Conservation (phyloP, 2,329 filamentous ascomycete genomes). For the Polychaeton citri region DNA sequence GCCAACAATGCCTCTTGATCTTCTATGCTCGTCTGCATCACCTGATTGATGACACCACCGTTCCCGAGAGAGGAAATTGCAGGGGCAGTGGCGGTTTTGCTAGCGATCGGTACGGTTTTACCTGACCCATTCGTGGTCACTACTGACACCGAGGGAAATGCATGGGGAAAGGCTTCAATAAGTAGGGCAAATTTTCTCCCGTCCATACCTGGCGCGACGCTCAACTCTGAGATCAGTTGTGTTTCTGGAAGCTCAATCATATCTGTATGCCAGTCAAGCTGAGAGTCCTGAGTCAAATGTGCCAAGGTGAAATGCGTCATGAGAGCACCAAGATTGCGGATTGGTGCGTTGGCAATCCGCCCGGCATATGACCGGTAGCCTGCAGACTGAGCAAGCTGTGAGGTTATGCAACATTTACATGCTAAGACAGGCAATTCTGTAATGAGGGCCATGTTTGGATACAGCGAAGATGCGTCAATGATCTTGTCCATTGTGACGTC, state of each 20-base stretch:
- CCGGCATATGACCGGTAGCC: neutral
- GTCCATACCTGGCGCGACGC: constrained; percentile 42
- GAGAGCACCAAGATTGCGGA: constrained; percentile 36
- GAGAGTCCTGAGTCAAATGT: constrained; percentile 24
- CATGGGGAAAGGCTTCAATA: constrained; percentile 18
- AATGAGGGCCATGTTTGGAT: neutral
- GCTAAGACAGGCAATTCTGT: neutral
- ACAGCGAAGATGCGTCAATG: neutral
- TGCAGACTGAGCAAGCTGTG: neutral
- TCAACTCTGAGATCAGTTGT: constrained; percentile 34
- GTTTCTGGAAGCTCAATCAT: constrained; percentile 48
- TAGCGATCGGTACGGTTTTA: neutral
- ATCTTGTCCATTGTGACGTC: neutral
- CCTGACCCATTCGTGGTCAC: neutral
- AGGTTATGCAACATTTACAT: neutral
- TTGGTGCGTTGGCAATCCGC: neutral
- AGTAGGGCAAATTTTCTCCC: constrained; percentile 32
- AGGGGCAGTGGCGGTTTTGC: neutral
- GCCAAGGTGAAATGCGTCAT: constrained; percentile 47
- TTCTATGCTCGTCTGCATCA: neutral
- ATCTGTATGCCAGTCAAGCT: constrained; percentile 43
- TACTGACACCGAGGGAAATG: constrained; percentile 21
- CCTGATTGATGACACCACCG: neutral
- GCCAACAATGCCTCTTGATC: no score
- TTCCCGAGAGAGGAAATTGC: neutral